These are phyloP conservation scores for Heterobasidion parviporum DNA, from an alignment of 1,284 basidiomycete genomes.

Conservation along the genomic window DNA sequence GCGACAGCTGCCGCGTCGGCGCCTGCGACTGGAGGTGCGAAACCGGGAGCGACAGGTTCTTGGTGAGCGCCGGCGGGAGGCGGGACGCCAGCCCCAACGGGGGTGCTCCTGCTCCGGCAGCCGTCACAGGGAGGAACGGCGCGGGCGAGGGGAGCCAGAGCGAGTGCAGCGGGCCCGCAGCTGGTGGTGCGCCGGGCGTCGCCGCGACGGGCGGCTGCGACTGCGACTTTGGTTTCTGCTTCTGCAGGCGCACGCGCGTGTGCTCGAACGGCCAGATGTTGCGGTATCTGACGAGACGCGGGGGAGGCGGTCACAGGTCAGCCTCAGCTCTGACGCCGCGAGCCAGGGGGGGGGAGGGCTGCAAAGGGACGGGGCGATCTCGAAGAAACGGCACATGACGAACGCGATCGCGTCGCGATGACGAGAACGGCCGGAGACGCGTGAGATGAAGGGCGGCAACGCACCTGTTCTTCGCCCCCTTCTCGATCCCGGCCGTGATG, in stretches of 20 bases:
- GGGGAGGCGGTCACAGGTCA: background rate
- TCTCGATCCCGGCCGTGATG: constrained; percentile 93
- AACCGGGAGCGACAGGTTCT: constrained; percentile 1
- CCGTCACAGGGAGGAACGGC: constrained; percentile 8
- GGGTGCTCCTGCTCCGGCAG: background rate
- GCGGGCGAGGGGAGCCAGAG: constrained; percentile 5
- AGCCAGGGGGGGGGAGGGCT: background rate
- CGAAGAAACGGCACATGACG: background rate
- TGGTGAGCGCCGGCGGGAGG: background rate
- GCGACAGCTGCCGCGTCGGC: background rate
- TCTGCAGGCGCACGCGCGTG: constrained; percentile 70
- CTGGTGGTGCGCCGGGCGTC: background rate
- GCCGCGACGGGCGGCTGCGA: background rate
- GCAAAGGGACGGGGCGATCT: background rate
- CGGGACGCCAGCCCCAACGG: no score
- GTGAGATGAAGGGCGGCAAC: constrained; percentile 18
- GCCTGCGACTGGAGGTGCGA: constrained; percentile 4
- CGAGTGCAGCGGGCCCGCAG: constrained; percentile 6
- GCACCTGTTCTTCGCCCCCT: constrained; percentile 88
- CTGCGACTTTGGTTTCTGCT: constrained; percentile 18
- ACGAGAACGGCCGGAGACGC: background rate
- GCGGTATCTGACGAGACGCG: constrained; percentile 49
- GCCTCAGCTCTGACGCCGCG: no score
- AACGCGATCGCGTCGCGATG: background rate
- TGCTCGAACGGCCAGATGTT: constrained; percentile 98